These are phyloP conservation scores for Penicillium janthinellum DNA, from an alignment of 2,329 filamentous ascomycete species.

Conservation along the genomic window DNA sequence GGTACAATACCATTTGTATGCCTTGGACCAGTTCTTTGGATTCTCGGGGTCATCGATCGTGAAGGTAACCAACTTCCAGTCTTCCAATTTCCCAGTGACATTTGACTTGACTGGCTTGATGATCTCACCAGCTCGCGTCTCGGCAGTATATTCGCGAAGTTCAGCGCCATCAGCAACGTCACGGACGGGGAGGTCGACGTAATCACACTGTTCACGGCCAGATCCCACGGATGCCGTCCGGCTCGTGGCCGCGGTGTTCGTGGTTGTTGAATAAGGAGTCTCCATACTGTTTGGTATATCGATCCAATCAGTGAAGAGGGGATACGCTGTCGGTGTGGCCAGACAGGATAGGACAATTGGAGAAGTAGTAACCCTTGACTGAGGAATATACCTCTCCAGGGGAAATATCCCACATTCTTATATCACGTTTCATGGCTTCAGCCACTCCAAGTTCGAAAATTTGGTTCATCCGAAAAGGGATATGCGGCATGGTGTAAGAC, in stretches of 20 bases:
- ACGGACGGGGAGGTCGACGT: constrained; percentile 65
- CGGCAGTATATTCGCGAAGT: constrained; percentile 67
- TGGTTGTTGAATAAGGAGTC: constrained; percentile 12
- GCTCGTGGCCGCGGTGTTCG: constrained; percentile 20
- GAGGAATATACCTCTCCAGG: background rate
- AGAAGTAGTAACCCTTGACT: background rate
- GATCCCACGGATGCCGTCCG: constrained; percentile 31
- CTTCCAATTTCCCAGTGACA: constrained; percentile 51
- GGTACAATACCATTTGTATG: constrained; percentile 79
- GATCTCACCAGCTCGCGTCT: constrained; percentile 65
- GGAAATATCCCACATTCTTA: constrained; percentile 14
- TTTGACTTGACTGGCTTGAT: constrained; percentile 58
- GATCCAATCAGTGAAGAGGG: background rate
- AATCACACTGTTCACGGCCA: constrained; percentile 35
- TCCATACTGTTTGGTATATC: constrained; percentile 19
- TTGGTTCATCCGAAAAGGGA: constrained; percentile 2
- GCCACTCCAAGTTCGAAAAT: background rate
- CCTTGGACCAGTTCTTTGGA: constrained; percentile 82
- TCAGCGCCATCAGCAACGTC: constrained; percentile 63
- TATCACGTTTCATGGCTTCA: constrained; percentile 10
- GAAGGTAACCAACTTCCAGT: constrained; percentile 71
- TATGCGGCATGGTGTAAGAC: constrained; percentile 6
- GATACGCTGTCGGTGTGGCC: constrained; percentile 2
- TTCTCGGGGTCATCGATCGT: constrained; percentile 71
- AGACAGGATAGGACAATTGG: background rate